Percentiles rank a stretch among this genome's conserved stretches.
Evolutionary conservation across 2,329 filamentous ascomycete species (phyloP).

Genomic region (Penicillium sp.): DNA sequence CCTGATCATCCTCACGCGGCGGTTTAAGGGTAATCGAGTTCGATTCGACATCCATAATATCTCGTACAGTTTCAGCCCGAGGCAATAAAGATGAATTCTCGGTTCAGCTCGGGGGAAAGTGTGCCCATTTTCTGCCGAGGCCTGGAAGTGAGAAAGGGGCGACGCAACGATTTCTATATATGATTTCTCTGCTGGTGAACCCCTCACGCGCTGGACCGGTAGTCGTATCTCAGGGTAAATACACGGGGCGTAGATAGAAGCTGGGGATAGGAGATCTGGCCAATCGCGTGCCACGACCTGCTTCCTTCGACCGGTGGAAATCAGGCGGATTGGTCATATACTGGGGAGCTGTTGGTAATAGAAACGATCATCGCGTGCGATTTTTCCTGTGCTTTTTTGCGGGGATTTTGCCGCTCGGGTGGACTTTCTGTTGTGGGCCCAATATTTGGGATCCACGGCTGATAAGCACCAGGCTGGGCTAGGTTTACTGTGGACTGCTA

Average conservation of each 20-base stretch:
- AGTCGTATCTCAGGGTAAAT: constrained; percentile 5
- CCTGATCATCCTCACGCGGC: constrained; percentile 30
- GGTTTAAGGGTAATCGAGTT: constrained; percentile 26
- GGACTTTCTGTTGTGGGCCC: constrained; percentile 29
- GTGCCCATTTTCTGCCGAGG: constrained; percentile 27
- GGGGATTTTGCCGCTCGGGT: constrained; percentile 23
- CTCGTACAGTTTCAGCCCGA: constrained; percentile 20
- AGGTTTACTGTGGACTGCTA: neutral
- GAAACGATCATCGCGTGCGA: constrained; percentile 16
- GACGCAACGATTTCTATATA: constrained; percentile 18
- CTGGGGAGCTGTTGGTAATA: constrained; percentile 15
- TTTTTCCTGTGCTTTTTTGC: constrained; percentile 14
- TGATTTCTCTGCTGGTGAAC: neutral
- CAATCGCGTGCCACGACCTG: constrained; percentile 10
- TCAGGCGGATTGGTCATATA: constrained; percentile 18
- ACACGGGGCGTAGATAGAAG: constrained; percentile 23
- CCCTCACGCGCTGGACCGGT: neutral
- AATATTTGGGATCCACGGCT: neutral
- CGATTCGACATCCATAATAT: constrained; percentile 29
- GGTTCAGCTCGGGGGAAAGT: constrained; percentile 11
- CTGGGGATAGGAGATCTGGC: constrained; percentile 7
- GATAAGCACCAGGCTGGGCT: neutral
- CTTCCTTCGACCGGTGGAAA: constrained; percentile 6
- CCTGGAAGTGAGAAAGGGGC: neutral
- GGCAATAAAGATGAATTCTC: constrained; percentile 20